These are phyloP conservation scores for Typha latifolia DNA, from an alignment of 176 grass and related monocot species.

Conservation along the genomic window DNA sequence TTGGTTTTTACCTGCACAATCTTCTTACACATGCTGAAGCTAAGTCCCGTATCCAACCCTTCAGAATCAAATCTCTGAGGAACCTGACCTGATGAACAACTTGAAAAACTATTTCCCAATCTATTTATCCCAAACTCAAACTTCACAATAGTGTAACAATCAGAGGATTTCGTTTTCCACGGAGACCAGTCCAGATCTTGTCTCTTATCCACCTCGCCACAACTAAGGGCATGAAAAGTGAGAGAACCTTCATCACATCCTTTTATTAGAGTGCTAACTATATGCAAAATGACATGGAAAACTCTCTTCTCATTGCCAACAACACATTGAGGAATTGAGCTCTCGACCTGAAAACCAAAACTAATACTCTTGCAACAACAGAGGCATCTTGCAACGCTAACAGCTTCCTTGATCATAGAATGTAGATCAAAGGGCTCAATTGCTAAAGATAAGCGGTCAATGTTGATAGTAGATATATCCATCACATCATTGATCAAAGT, in stretches of 20 bases:
- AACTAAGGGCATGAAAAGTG: slow-evolving; percentile 43
- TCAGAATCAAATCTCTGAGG: slow-evolving; percentile 19
- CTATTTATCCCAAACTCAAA: slow-evolving; percentile 59
- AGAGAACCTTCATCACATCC: slow-evolving; percentile 38
- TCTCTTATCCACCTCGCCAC: slow-evolving; percentile 49
- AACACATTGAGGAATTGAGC: slow-evolving; percentile 52
- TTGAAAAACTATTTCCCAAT: slow-evolving; percentile 16
- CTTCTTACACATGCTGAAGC: slow-evolving; percentile 78
- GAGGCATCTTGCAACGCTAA: slow-evolving; percentile 66
- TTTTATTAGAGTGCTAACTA: slow-evolving; percentile 58
- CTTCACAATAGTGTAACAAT: slow-evolving; percentile 58
- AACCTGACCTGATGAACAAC: slow-evolving; percentile 19
- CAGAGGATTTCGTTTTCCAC: slow-evolving; percentile 57
- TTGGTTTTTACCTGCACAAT: slow-evolving; percentile 46
- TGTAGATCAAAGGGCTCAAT: slow-evolving; percentile 64
- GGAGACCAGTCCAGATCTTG: slow-evolving; percentile 59
- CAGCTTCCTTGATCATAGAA: slow-evolving; percentile 61
- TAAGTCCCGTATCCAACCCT: slow-evolving; percentile 63
- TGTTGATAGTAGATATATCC: slow-evolving; percentile 49
- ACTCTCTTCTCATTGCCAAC: slow-evolving; percentile 84
- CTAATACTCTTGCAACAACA: slow-evolving; percentile 50
- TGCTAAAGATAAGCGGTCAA: slow-evolving; percentile 54
- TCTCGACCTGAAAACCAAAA: slow-evolving; percentile 59
- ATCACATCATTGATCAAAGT: slow-evolving; percentile 83
- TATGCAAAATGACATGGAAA: slow-evolving; percentile 86